Evolutionary conservation across 805 yeast genomes (phyloP), one percentile per base, ranked within the genome.

Genomic region (Metschnikowia lochheadii): DNA sequence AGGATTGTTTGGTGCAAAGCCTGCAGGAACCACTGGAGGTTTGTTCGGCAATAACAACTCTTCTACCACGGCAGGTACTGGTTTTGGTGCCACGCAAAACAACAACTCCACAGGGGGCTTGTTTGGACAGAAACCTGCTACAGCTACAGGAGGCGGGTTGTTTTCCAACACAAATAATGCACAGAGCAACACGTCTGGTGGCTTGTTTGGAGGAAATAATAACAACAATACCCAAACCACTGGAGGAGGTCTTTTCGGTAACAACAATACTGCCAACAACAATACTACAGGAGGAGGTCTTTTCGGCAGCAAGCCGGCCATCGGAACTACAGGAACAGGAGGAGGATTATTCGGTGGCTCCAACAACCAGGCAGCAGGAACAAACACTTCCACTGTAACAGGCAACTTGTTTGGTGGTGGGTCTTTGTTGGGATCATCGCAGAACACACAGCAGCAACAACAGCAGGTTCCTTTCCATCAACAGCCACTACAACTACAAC

Each of bases 171-270:
- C 33, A 21, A 52, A 46, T 42, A 52, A 44, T 42, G 35, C 49
- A 2, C 55, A 49, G 17, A 29, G n/a, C 21, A 46, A 40, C 31
- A 44, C 47, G 2, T 38, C 70, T 23, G 61, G 67, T 29, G 77
- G 78, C 3, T 61, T 69, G 34, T 79, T 79, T 59, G 81, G 81
- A 35, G 61, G 65, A 34, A 55, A 44, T 39, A 53, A 51, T 37
- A 51, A 49, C 26, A 42, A 48, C 31, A 35, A 33, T 10, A 37
- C 55, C 14, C 46, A 44, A 23, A 23, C 20, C 21, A 44, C 10
- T 2, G 55, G 55, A 1, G 62, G 60, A 20, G 64, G 65, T 6
- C 49, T 59, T 26, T 71, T 71, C 56, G 75, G 76, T 10, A 61
- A 60, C 26, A 64, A 54, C 45, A 61, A 57, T 40, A 55, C 51